Evolutionary conservation across 768 basidiomycete genomes (phyloP), one percentile per base, ranked within the genome.

Genomic region (Suillus tomentosus): DNA sequence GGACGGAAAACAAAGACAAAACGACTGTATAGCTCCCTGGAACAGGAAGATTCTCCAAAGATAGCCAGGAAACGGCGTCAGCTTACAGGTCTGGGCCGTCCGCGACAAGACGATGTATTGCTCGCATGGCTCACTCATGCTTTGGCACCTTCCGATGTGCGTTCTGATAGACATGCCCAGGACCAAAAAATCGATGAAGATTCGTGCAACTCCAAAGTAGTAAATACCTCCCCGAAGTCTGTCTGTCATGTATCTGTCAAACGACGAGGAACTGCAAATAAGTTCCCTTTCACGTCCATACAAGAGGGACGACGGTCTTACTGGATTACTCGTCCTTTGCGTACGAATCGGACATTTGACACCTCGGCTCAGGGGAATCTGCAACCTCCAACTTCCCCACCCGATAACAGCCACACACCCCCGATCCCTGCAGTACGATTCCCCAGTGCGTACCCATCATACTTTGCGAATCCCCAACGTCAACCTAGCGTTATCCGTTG

Each of bases 311-410:
- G 55, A 40, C 36, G 36, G 34, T 15, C 64, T 34, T 56, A 8
- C 27, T 66, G 65, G 65, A 43, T 66, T 36, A 54, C 65, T 17
- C 62, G 65, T 10, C 36, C 63, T 19, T 43, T 64, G 55, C 51
- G 59, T n/a, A 54, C 31, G 19, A 31, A 47, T 31, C 15, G 40
- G 58, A 55, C 22, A 14, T 36, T n/a, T 56, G 19, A 10, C 3
- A 6, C 11, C 13, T 22, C 17, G 11, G 37, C 31, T n/a, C 14
- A 13, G 14, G 6, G 10, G 51, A 51, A 55, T 37, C 37, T n/a
- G 24, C 19, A 11, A 19, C 19, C n/a, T 27, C 1, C 27, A 61
- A 57, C 3, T 56, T 61, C 31, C 27, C 36, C 15, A 11, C 27
- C 13, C 14, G n/a, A 6, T 51, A 51, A 22, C 51, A 39, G 37